Conservation (phyloP, 2,329 filamentous ascomycete genomes). For the Penicillium sp. region DNA sequence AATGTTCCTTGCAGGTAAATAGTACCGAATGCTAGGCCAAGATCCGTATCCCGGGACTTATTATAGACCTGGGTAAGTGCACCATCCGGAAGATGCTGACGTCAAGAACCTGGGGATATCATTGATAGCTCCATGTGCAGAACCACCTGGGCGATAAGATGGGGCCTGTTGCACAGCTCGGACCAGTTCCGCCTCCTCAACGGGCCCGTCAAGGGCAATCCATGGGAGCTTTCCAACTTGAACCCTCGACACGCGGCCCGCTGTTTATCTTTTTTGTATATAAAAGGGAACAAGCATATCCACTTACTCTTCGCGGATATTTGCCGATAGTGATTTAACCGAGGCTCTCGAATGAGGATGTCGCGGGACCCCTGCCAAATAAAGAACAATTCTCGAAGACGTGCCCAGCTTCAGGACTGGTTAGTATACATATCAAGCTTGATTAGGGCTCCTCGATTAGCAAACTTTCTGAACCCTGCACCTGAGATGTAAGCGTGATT, state of each 20-base stretch:
- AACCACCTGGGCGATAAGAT: background rate
- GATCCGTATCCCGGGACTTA: background rate
- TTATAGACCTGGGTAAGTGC: background rate
- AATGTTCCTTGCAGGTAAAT: background rate
- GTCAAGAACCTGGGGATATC: background rate
- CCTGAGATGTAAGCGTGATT: background rate
- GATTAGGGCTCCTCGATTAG: background rate
- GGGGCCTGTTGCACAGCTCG: background rate
- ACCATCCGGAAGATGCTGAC: background rate
- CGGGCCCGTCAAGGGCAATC: background rate
- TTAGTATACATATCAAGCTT: background rate
- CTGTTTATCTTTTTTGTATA: background rate
- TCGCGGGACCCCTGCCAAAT: background rate
- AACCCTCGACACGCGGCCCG: background rate
- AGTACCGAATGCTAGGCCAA: background rate
- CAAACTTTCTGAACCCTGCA: background rate
- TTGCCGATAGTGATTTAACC: background rate
- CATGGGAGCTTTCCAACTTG: background rate
- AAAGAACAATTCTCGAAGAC: background rate
- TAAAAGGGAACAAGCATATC: conserved; percentile 1
- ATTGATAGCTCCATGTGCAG: background rate
- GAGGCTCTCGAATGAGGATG: conserved; percentile 1
- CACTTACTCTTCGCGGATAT: background rate
- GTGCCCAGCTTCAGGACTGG: background rate
- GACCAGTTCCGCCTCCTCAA: background rate